Base-by-base conservation (phyloP, 176 grass and related monocot species). In the Metroxylon sagu region DNA sequence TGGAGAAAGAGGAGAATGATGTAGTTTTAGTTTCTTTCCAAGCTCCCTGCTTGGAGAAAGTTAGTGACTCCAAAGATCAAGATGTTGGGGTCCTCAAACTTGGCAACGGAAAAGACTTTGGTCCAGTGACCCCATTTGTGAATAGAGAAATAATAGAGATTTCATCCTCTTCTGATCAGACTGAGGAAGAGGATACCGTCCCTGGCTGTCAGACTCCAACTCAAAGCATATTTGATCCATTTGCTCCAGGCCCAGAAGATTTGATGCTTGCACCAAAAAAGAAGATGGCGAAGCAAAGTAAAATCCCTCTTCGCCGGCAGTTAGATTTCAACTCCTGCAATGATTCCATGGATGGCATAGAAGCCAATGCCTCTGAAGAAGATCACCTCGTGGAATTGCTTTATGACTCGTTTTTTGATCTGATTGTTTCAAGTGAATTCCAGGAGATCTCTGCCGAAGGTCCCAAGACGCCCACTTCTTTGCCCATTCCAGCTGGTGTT, bases 141-240 rank as follows among this genome's bases (percentile, higher is more conserved):
- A 64, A 48, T 52, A 53, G 50, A 14, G 54, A 79, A 63, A 52
- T 14, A 61, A 29, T 81, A 57, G 77, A 78, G 55, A 14, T 65
- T 43, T 54, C 55, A 1, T 54, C 31, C 31, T 59, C 74, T 15
- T 57, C 63, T 54, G 50, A 27, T 16, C 52, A 59, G 30, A 29
- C 16, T 52, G 7, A 73, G 53, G 62, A 82, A 48, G 68, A 67
- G 52, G 68, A 67, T 54, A 29, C 4, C 50, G 31, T 64, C 59
- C 23, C 58, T 6, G 53, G 26, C 1, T 79, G 79, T 65, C 65
- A 79, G 57, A 89, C 86, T 18, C 87, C 87, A 8, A 69, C 68
- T 17, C 64, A 73, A 74, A 82, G 65, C 72, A 82, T 85, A 56
- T 90, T 85, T 76, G 79, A 90, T 74, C 87, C 87, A 19, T 90